Base-by-base conservation (phyloP, 1,284 basidiomycete genomes). In the Apiotrichum montevideense region DNA sequence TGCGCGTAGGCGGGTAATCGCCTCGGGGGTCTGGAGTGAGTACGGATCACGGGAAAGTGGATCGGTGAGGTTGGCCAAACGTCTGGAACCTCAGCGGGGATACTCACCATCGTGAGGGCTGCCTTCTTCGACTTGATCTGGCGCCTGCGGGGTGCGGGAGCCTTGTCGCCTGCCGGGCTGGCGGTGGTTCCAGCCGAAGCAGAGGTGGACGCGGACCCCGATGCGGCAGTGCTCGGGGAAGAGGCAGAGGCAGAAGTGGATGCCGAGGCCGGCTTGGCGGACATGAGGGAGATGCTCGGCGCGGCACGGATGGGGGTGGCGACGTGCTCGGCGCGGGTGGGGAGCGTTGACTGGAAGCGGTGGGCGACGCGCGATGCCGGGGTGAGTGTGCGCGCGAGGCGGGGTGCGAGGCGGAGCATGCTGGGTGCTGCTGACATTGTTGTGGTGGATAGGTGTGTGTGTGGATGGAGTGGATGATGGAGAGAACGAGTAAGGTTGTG, bases 31-130 rank as follows among this genome's bases (percentile, higher is more conserved):
- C 94, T 97, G 66, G 11, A 13, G 34, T 48, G 40, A 43, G 54
- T 41, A 33, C 44, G 13, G 21, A 39, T 39, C 15, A 46, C 57
- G 10, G 21, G 46, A 43, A 39, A 39, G 37, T 39, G 37, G 7
- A 39, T 13, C 37, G 8, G 37, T 21, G 21, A 21, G 21, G 21
- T 21, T 21, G 21, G 21, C 21, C 21, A 21, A 21, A 21, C 21
- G 21, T 21, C 21, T 13, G 37, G 37, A 39, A 32, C 44, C 29
- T 7, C 44, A 45, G 43, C 43, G 15, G 29, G 29, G 32, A 35
- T 8, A 35, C 87, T 70, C 66, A 93, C 91, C 64, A 96, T 84
- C 2, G 83, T 81, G 53, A 95, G 80, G 2, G 90, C 90, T 10
- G 88, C 89, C 77, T 91, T 94, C 63, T 84, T 83, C 0, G 89